Percentiles rank a stretch among this genome's conserved stretches.
Conservation (phyloP, 768 basidiomycete genomes). For the Pleurotus giganteus region DNA sequence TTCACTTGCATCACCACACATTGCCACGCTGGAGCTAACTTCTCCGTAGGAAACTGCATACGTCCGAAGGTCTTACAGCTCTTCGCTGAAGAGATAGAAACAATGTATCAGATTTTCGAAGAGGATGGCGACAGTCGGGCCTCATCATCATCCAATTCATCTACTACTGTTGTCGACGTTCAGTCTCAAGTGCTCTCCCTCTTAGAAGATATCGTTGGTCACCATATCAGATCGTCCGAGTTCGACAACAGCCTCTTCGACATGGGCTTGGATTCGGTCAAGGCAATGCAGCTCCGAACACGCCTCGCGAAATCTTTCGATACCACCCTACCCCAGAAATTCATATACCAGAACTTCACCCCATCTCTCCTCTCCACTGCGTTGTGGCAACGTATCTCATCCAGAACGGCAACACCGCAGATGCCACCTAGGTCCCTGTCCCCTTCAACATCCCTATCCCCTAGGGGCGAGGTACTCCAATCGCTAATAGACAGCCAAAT, state of each 20-base stretch:
- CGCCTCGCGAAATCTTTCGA: constrained; percentile 10
- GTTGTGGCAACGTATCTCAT: background rate
- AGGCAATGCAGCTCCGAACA: constrained; percentile 9
- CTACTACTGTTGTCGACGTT: constrained; percentile 1
- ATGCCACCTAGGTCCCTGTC: background rate
- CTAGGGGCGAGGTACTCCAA: constrained; percentile 5
- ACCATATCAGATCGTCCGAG: background rate
- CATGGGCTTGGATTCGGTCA: constrained; percentile 12
- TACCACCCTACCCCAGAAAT: constrained; percentile 7
- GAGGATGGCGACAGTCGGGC: constrained; percentile 1
- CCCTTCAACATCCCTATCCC: background rate
- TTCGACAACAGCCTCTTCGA: constrained; percentile 11
- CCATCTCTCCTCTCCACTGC: constrained; percentile 7
- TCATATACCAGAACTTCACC: constrained; percentile 13
- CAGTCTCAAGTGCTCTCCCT: constrained; percentile 7
- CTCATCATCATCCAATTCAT: background rate
- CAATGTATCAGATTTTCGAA: constrained; percentile 8
- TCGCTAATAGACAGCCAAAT: constrained; percentile 8
- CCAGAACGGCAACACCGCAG: background rate
- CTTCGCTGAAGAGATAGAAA: constrained; percentile 12
- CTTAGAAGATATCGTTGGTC: constrained; percentile 9
- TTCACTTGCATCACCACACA: background rate
- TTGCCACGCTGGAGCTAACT: background rate
- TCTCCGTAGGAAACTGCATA: constrained; percentile 13
- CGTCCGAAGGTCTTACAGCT: constrained; percentile 13